Evolutionary conservation across 1,139 yeast species (phyloP).

Genomic region (Sugiyamaella japonica): DNA sequence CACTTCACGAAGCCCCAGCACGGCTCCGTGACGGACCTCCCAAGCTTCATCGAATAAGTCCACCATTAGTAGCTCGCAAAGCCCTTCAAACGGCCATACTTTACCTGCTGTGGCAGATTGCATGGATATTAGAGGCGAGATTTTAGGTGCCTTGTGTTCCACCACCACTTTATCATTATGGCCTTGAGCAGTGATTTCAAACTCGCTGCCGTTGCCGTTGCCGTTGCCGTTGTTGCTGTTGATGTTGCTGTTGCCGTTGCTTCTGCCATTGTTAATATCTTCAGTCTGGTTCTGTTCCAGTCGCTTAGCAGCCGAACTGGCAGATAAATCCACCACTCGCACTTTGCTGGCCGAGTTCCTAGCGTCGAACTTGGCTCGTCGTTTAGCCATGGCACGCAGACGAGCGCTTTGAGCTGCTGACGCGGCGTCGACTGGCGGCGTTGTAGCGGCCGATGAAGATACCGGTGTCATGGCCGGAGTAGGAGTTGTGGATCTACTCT

Average conservation of each 20-base stretch:
- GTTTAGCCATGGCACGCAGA: constrained; percentile 87
- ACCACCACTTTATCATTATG: constrained; percentile 82
- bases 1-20: constrained; percentile 86
- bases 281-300: constrained; percentile 35
- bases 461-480: constrained; percentile 26
- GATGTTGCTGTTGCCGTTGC: not conserved
- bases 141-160: constrained; percentile 69
- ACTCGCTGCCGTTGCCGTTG: constrained; percentile 17
- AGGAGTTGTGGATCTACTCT: constrained; percentile 9
- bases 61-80: constrained; percentile 76
- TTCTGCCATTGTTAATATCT: not conserved
- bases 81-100: constrained; percentile 97
- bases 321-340: constrained; percentile 71
- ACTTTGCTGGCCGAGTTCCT: constrained; percentile 56
- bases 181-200: constrained; percentile 65
- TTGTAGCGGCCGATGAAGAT: constrained; percentile 19
- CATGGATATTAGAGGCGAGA: constrained; percentile 70
- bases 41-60: constrained; percentile 85
- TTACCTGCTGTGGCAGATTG: constrained; percentile 75
- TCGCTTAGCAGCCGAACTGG: constrained; percentile 69
- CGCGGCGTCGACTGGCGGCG: constrained; percentile 16
- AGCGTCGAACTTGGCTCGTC: constrained; percentile 83
- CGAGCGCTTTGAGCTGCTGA: constrained; percentile 59
- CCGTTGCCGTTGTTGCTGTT: not conserved
- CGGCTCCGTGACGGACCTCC: constrained; percentile 97